Evolutionary conservation across 805 yeast genomes (phyloP).

Genomic region (Geotrichum ghanense): DNA sequence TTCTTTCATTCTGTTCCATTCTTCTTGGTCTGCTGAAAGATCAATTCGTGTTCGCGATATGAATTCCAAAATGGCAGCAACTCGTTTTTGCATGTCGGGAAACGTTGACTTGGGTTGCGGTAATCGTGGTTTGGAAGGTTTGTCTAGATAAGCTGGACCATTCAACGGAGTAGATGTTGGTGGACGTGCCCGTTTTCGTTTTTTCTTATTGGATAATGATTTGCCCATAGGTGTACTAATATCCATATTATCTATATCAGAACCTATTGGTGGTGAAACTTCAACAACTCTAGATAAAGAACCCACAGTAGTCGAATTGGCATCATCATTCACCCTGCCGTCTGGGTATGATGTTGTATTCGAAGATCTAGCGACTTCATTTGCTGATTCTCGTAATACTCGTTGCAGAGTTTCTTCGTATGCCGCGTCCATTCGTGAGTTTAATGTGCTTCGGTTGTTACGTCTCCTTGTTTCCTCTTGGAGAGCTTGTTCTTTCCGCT

Average conservation of each 20-base stretch:
- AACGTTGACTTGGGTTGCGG: slow-evolving; percentile 69
- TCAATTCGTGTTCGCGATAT: slow-evolving; percentile 80
- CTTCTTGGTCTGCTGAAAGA: slow-evolving; percentile 59
- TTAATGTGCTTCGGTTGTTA: slow-evolving; percentile 7
- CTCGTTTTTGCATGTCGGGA: slow-evolving; percentile 77
- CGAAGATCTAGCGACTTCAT: slow-evolving; percentile 19
- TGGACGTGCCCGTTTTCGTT: slow-evolving; percentile 1
- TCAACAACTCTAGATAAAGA: neutral
- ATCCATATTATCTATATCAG: no score
- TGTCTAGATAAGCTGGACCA: slow-evolving; percentile 26
- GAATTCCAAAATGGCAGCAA: slow-evolving; percentile 85
- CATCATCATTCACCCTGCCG: neutral
- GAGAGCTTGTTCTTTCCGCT: slow-evolving; percentile 14
- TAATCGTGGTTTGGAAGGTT: slow-evolving; percentile 71
- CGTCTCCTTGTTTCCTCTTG: neutral
- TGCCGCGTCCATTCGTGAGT: slow-evolving; percentile 22
- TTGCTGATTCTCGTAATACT: slow-evolving; percentile 29
- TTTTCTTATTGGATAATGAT: neutral
- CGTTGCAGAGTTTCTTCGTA: slow-evolving; percentile 29
- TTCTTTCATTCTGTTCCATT: slow-evolving; percentile 26
- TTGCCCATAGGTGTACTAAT: neutral
- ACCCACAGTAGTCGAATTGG: neutral
- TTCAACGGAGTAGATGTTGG: neutral
- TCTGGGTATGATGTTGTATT: neutral
- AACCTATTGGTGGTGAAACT: neutral